phyloP scores from a whole-genome alignment of 139 green algal genomes.

The Tetradesmus lagerheimii region DNA sequence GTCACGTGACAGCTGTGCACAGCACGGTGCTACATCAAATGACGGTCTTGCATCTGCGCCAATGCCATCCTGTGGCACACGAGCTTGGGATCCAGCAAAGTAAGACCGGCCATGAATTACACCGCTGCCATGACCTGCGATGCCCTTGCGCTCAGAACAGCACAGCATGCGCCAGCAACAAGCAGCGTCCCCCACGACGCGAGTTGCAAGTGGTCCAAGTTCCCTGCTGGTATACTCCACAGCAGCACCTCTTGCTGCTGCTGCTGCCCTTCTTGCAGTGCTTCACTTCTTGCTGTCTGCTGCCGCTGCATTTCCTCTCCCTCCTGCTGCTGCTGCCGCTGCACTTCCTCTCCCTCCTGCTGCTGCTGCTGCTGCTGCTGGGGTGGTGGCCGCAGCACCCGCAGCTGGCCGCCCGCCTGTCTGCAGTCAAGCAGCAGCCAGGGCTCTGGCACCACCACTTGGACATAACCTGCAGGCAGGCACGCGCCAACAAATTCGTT shows the following conservation, averaged over 20 bases:
- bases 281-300: background rate
- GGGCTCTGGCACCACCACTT: background rate
- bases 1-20: too few relatives aligned
- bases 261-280: background rate
- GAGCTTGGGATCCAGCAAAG: background rate
- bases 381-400: background rate
- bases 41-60: too few relatives aligned
- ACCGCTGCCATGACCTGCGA: background rate
- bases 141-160: background rate
- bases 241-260: slow-evolving; percentile 4
- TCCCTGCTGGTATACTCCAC: slow-evolving; percentile 5
- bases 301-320: too few relatives aligned
- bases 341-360: background rate
- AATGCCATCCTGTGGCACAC: too few relatives aligned
- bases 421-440: slow-evolving; percentile 32
- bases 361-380: background rate
- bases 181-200: slow-evolving; percentile 33
- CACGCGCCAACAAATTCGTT: background rate
- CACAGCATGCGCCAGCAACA: slow-evolving; percentile 2
- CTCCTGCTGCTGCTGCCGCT: slow-evolving; percentile 12
- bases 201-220: background rate
- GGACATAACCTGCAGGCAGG: slow-evolving; percentile 16
- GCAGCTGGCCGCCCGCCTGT: background rate
- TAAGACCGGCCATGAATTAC: background rate
- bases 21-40: too few relatives aligned